Conservation (phyloP, 495 filamentous ascomycete species). For the Parachaetomium inaequale region DNA sequence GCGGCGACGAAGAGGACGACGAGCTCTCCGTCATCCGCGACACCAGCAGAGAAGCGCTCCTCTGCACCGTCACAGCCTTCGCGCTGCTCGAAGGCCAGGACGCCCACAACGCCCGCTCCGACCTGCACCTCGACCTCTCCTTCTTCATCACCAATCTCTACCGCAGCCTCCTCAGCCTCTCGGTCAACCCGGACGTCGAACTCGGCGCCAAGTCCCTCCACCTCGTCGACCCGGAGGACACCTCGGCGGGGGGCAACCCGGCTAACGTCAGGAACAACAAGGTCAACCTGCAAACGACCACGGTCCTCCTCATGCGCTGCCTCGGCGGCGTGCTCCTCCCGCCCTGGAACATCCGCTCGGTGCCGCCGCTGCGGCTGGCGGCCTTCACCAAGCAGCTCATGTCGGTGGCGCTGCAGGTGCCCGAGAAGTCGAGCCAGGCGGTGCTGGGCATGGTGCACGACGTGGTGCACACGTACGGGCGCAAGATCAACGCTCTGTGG, state of each 20-base stretch:
- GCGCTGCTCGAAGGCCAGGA: conserved; percentile 89
- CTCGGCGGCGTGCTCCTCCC: conserved; percentile 74
- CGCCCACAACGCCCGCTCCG: conserved; percentile 57
- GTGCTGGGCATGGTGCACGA: conserved; percentile 69
- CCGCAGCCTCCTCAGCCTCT: conserved; percentile 69
- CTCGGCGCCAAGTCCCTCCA: conserved; percentile 74
- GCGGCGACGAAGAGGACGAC: conserved; percentile 30
- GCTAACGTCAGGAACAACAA: conserved; percentile 49
- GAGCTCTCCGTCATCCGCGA: conserved; percentile 53
- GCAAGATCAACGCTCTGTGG: conserved; percentile 40
- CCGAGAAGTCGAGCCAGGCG: conserved; percentile 81
- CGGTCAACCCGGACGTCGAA: conserved; percentile 82
- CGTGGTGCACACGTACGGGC: conserved; percentile 57
- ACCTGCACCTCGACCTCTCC: conserved; percentile 80
- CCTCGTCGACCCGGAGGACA: conserved; percentile 66
- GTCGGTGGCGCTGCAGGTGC: conserved; percentile 74
- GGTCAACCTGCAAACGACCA: conserved; percentile 90
- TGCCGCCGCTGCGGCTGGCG: conserved; percentile 73
- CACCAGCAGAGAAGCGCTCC: conserved; percentile 76
- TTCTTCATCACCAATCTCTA: conserved; percentile 96
- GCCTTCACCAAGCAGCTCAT: conserved; percentile 91
- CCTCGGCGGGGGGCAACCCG: conserved; percentile 30
- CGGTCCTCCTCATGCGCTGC: conserved; percentile 82
- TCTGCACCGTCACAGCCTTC: conserved; percentile 94
- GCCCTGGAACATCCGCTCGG: conserved; percentile 55